Base-by-base conservation (phyloP, 2,329 filamentous ascomycete species). In the Trichoderma pleuroti region DNA sequence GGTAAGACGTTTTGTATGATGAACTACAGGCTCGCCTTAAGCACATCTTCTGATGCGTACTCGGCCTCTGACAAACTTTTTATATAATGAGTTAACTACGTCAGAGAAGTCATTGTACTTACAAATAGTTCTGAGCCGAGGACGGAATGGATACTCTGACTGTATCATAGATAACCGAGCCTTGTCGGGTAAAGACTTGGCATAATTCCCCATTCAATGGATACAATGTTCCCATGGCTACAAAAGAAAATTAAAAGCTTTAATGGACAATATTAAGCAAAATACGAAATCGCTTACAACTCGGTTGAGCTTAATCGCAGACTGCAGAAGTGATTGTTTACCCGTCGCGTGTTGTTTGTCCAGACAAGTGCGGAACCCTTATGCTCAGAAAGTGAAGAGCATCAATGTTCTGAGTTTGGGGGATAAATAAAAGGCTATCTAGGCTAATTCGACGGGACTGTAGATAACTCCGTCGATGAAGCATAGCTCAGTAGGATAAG, bases 401-500 rank as follows among this genome's bases (percentile, higher is more conserved):
- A 57, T 21, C 28, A 32, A n/a, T 32, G 5, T 21, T 12, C 28
- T 4, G 5, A 21, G 28, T 21, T 5, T 30, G 1, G 21, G 21
- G n/a, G 2, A 21, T 32, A 32, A 32, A 10, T 1, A 30, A 12
- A 12, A 7, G 28, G 18, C 28, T 59, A 7, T 7, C 28, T 21
- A 24, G 1, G 10, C 4, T 3, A 32, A 14, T 3, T 14, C 0
- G 7, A 8, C 16, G 21, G 18, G 30, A n/a, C 18, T 3, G 1
- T 32, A 4, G 21, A n/a, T 14, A 32, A 4, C 11, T 36, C 16
- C n/a, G 9, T 21, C 14, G 32, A 2, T 7, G 57, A 36, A 32
- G 5, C 2, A 24, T 10, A 11, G 57, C 5, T 36, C 46, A 24
- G 11, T 24, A 24, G 5, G 1, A 21, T 21, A 10, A 60, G 7